These are phyloP conservation scores for Spathaspora sp. DNA, from an alignment of 805 yeast species.

Conservation along the genomic window DNA sequence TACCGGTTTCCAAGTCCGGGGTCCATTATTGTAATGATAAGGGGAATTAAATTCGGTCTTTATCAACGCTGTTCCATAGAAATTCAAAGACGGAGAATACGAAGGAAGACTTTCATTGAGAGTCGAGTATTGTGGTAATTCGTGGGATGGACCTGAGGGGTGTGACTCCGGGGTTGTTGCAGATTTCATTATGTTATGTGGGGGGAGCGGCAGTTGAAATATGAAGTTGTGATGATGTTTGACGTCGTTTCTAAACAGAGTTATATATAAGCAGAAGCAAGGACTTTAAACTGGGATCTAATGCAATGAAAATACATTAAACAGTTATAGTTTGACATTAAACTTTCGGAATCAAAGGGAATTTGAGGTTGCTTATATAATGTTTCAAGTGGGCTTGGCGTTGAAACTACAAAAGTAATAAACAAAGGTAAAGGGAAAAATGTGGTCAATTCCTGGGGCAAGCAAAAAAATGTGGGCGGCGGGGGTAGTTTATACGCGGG, in stretches of 20 bases:
- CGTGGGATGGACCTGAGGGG: neutral
- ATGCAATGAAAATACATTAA: neutral
- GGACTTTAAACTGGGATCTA: neutral
- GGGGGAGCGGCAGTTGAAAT: neutral
- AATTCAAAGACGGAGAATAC: conserved; percentile 29
- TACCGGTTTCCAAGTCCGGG: conserved; percentile 33
- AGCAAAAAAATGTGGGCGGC: neutral
- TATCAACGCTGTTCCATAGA: conserved; percentile 29
- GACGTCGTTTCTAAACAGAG: neutral
- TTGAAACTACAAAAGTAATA: neutral
- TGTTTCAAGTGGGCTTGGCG: neutral
- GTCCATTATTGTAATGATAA: conserved; percentile 23
- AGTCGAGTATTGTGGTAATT: conserved; percentile 18
- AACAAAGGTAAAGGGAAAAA: neutral
- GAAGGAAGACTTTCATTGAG: conserved; percentile 24
- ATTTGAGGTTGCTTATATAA: neutral
- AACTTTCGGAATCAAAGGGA: neutral
- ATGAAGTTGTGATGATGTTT: too few relatives aligned
- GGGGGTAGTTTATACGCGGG: neutral
- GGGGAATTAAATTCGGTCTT: conserved; percentile 38
- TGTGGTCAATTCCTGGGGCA: neutral
- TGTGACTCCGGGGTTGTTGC: too few relatives aligned
- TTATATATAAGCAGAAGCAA: neutral
- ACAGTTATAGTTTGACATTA: too few relatives aligned
- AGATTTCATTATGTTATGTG: neutral